Conservation (phyloP, 2,329 filamentous ascomycete species). For the Berkeleyomyces basicola region DNA sequence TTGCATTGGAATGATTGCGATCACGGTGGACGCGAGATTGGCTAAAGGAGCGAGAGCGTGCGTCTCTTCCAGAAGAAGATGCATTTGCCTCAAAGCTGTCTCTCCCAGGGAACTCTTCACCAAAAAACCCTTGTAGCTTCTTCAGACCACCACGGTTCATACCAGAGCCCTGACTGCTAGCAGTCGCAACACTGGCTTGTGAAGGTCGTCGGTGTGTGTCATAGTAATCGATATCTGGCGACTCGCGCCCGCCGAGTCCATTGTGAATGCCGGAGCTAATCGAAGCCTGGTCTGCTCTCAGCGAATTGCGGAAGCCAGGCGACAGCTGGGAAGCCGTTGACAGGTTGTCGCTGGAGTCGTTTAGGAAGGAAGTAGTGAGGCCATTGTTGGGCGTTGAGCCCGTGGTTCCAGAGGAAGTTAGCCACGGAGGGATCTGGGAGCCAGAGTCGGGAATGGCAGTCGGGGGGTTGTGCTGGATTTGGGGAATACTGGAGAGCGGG, state of each 20-base stretch:
- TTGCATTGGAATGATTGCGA: slow-evolving; percentile 65
- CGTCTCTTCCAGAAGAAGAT: slow-evolving; percentile 37
- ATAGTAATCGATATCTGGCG: slow-evolving; percentile 42
- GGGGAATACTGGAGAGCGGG: slow-evolving; percentile 27
- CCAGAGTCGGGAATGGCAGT: slow-evolving; percentile 36
- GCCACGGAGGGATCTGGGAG: slow-evolving; percentile 43
- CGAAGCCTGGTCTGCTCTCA: slow-evolving; percentile 11
- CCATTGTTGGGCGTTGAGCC: slow-evolving; percentile 18
- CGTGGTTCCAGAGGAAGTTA: slow-evolving; percentile 23
- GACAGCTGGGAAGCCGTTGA: slow-evolving; percentile 49
- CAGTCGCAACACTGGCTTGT: slow-evolving; percentile 67
- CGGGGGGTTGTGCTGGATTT: slow-evolving; percentile 42
- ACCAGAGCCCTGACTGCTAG: slow-evolving; percentile 73
- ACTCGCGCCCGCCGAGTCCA: slow-evolving; percentile 30
- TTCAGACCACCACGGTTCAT: slow-evolving; percentile 52
- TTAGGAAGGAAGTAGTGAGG: slow-evolving; percentile 47
- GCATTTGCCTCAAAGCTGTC: slow-evolving; percentile 61
- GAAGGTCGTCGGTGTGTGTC: slow-evolving; percentile 57
- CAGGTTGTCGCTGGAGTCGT: slow-evolving; percentile 58
- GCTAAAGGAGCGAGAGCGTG: slow-evolving; percentile 46
- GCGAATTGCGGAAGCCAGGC: slow-evolving; percentile 40
- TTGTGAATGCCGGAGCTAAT: slow-evolving; percentile 18
- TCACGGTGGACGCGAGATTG: slow-evolving; percentile 44
- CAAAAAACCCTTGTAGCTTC: slow-evolving; percentile 82
- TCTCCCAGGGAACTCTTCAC: slow-evolving; percentile 64